Percentiles rank a stretch among this genome's conserved stretches.
phyloP scores from a whole-genome alignment of 176 grass and related monocot genomes.

The Metroxylon sagu region DNA sequence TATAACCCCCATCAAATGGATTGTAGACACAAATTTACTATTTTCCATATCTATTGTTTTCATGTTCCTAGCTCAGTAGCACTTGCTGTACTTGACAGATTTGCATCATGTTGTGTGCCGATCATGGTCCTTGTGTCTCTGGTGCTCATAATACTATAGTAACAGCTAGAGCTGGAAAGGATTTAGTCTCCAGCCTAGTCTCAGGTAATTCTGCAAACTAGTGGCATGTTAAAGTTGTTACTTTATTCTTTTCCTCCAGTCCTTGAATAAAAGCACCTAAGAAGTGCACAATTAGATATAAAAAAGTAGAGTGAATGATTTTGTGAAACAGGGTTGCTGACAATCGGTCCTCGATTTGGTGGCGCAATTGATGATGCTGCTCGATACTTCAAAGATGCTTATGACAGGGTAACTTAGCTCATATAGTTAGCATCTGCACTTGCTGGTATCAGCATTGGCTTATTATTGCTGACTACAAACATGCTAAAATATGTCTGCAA shows the following conservation, averaged over 20 bases:
- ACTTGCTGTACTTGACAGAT: constrained; percentile 1
- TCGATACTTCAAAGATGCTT: constrained; percentile 98
- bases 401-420: constrained; percentile 48
- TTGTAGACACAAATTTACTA: too few relatives aligned
- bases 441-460: not conserved
- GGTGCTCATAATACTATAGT: constrained; percentile 16
- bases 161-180: constrained; percentile 17
- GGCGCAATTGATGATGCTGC: constrained; percentile 99
- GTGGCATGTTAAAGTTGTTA: not conserved
- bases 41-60: too few relatives aligned
- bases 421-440: constrained; percentile 6
- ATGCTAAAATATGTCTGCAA: too few relatives aligned
- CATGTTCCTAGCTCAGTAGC: not conserved
- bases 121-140: constrained; percentile 23
- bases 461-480: too few relatives aligned
- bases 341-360: constrained; percentile 95
- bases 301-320: constrained; percentile 10
- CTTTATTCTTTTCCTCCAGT: too few relatives aligned
- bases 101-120: constrained; percentile 17
- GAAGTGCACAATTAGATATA: not conserved
- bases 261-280: too few relatives aligned
- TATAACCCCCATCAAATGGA: too few relatives aligned
- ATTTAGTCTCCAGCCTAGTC: constrained; percentile 14
- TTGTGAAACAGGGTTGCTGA: constrained; percentile 60
- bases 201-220: not conserved